Evolutionary conservation across 495 filamentous ascomycete genomes (phyloP), one percentile per base, ranked within the genome.

Genomic region (Neurospora hispaniola): DNA sequence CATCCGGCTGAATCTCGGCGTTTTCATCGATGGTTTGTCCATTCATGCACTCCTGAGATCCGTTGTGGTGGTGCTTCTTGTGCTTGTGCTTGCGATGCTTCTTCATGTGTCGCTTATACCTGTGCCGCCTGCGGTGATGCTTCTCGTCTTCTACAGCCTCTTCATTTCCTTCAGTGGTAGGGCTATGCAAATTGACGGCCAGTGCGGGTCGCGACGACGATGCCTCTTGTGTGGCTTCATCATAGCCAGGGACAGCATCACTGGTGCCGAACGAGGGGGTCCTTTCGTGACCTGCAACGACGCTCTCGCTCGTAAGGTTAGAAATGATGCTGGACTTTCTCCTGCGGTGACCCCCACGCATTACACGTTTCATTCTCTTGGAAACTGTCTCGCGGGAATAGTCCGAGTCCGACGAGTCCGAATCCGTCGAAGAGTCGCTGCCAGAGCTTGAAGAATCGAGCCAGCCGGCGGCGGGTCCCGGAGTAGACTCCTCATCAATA

Each of bases 401-500:
- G 9, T 87, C 88, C 1, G 91, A 91, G 71, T 87, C 86, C 44
- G 88, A 88, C 0, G 87, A 88, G 70, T 89, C 88, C 70, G 85
- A 86, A 89, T 91, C 5, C 84, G 88, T 80, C 87, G 86, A 1
- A 89, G 92, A 16, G 86, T 88, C n/a, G 85, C 87, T 5, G 88
- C 89, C 70, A 80, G 89, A 90, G 62, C 87, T 89, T 42, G 91
- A 92, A 23, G 88, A 88, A 75, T 92, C 89, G 79, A 97, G 85
- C 76, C 94, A 91, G 38, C 91, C 90, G 10, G 91, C 91, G n/a
- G 94, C 84, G 0, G 95, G 87, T 72, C 94, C 94, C 5, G 94
- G 94, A 69, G 92, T 90, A 0, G 92, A 90, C 77, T 96, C 92
- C 79, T 95, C 91, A 73, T 97, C 94, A 73, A 97, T 94, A 68